Evolutionary conservation across 305 asterid genomes (phyloP), one percentile per base, ranked within the genome.

Genomic region (Fraxinus platypoda): DNA sequence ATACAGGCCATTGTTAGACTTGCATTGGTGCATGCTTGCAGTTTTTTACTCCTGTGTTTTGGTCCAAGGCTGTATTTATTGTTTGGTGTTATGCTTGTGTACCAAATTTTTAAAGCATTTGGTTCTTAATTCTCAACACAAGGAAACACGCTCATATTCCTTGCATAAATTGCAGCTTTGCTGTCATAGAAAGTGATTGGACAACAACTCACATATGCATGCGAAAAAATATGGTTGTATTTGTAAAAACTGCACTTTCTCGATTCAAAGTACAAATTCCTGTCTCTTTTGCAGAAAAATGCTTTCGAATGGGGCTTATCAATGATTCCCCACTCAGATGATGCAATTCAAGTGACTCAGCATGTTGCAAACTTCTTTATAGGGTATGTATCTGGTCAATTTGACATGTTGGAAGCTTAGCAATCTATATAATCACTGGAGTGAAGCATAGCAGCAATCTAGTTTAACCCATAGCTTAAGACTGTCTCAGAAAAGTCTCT

Each of bases 301-400:
- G 97, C 99, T 81, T 96, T 96, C 33, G 99, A 94, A 83, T 96
- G 99, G 99, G 98, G 97, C 77, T 88, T 84, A 85, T 88, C 97
- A 35, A 78, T 84, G 90, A 96, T 94, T 83, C 99, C 99, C 37
- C 99, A 96, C 91, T 88, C 98, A 0, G 98, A 94, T 84, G 99
- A 93, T 81, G 99, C 99, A 64, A 77, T 96, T 89, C 98, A 91
- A 88, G 99, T 96, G 84, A 90, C 99, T 82, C 98, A 96, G 85
- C 92, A 91, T 74, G 97, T 93, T 86, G 97, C 99, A 83, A 94
- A 94, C 90, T 94, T 84, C 85, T 91, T 96, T 62, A 86, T 93
- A 54, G 87, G 99, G 99, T 94, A 90, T 37, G 38, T 17, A 49
- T 46, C 66, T 77, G 28, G 38, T 79, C 80, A 66, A 41, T 62